A percentile compares a stretch with the other conserved stretches of the same genome.
phyloP scores from a whole-genome alignment of 768 basidiomycete species.

The Podaxis sp. region DNA sequence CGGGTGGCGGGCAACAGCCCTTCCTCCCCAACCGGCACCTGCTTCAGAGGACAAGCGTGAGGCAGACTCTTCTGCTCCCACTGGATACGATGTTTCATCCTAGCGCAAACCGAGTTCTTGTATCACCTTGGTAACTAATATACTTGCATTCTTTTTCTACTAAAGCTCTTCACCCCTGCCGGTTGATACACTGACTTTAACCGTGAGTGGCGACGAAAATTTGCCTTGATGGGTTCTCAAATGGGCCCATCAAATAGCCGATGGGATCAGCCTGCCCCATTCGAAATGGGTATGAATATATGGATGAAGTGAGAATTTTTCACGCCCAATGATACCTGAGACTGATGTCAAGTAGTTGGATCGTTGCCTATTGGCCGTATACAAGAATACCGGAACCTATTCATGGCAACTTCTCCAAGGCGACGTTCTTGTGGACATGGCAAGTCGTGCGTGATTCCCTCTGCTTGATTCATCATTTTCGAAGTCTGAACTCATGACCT shows the following conservation, averaged over 20 bases:
- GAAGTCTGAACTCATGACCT: constrained; percentile 1
- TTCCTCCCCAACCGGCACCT: constrained; percentile 28
- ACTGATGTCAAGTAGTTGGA: not conserved
- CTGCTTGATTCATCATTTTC: not conserved
- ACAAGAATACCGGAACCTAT: not conserved
- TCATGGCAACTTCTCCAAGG: not conserved
- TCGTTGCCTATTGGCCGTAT: not conserved
- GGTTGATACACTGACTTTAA: not conserved
- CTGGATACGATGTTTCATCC: constrained; percentile 27
- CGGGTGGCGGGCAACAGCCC: constrained; percentile 70
- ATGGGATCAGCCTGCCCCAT: not conserved
- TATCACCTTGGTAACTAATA: constrained; percentile 7
- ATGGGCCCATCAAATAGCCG: not conserved
- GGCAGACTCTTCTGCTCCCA: constrained; percentile 7
- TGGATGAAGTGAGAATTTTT: not conserved
- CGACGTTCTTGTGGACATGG: not conserved
- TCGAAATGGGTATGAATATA: not conserved
- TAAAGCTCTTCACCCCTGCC: not conserved
- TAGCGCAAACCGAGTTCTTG: not conserved
- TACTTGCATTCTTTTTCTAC: not conserved
- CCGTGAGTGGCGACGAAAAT: not conserved
- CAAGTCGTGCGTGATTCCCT: not conserved
- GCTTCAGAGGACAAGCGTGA: constrained; percentile 23
- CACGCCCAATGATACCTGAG: not conserved
- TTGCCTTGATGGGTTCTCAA: not conserved